These are phyloP conservation scores for Cladosporium halotolerans DNA, from an alignment of 2,329 filamentous ascomycete genomes.

Conservation along the genomic window DNA sequence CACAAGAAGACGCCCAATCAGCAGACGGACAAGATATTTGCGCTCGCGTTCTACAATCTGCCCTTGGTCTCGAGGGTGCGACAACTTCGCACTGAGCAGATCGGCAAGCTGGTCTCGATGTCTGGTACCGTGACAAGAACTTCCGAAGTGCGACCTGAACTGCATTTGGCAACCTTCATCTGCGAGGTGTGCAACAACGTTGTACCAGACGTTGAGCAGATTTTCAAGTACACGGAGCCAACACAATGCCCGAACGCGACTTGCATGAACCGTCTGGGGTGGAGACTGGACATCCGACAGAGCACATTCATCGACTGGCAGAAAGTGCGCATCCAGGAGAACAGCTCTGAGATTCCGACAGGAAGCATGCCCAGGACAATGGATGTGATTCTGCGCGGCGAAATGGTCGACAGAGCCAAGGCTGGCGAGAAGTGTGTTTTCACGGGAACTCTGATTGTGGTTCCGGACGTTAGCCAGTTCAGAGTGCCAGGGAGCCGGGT, in stretches of 20 bases:
- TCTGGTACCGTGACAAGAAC: constrained; percentile 95
- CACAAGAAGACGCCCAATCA: constrained; percentile 78
- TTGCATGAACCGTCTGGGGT: constrained; percentile 85
- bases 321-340: constrained; percentile 96
- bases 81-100: constrained; percentile 78
- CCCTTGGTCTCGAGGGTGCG: constrained; percentile 81
- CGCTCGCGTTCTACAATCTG: constrained; percentile 87
- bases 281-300: constrained; percentile 92
- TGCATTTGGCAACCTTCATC: constrained; percentile 85
- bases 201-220: constrained; percentile 89
- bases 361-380: constrained; percentile 98
- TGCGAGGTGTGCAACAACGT: constrained; percentile 83
- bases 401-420: constrained; percentile 96
- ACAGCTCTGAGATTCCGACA: constrained; percentile 95
- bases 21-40: constrained; percentile 94
- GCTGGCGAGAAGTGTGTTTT: constrained; percentile 98
- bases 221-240: constrained; percentile 94
- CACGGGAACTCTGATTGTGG: constrained; percentile 90
- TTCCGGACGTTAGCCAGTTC: constrained; percentile 93
- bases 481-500: constrained; percentile 79
- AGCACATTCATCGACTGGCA: constrained; percentile 99
- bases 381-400: constrained; percentile 91
- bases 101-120: constrained; percentile 89
- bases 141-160: constrained; percentile 89
- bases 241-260: constrained; percentile 85